Conservation (phyloP, 306 rosid genomes). For the Adenanthera pavonina region DNA sequence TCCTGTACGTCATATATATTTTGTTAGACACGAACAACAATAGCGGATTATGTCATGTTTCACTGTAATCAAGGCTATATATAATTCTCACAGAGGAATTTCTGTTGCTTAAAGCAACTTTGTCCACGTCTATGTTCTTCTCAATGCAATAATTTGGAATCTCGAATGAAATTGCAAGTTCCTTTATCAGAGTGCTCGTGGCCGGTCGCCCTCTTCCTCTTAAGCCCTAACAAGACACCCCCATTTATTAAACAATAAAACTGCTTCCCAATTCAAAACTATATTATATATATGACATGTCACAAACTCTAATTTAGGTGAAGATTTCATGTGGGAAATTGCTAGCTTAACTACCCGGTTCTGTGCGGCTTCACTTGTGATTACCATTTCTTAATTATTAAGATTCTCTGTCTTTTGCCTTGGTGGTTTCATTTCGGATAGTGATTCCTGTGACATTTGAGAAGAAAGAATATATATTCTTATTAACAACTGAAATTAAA, state of each 20-base stretch:
- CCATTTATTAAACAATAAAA: neutral
- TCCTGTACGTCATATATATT: too few relatives aligned
- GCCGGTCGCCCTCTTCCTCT: neutral
- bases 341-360: neutral
- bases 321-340: neutral
- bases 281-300: neutral
- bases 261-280: too few relatives aligned
- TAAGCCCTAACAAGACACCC: neutral
- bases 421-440: neutral
- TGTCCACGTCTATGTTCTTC: constrained; percentile 20
- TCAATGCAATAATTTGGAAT: constrained; percentile 14
- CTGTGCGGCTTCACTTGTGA: neutral
- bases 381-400: neutral
- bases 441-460: neutral
- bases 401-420: neutral
- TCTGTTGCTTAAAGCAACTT: neutral
- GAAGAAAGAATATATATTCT: neutral
- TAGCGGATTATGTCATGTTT: too few relatives aligned
- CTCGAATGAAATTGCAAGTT: neutral
- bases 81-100: constrained; percentile 2
- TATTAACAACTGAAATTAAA: too few relatives aligned
- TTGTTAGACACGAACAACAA: too few relatives aligned
- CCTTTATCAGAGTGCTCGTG: neutral
- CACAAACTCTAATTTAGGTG: neutral
- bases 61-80: neutral